These are phyloP conservation scores for Quercus mongolica DNA, from an alignment of 306 rosid species.

Conservation along the genomic window DNA sequence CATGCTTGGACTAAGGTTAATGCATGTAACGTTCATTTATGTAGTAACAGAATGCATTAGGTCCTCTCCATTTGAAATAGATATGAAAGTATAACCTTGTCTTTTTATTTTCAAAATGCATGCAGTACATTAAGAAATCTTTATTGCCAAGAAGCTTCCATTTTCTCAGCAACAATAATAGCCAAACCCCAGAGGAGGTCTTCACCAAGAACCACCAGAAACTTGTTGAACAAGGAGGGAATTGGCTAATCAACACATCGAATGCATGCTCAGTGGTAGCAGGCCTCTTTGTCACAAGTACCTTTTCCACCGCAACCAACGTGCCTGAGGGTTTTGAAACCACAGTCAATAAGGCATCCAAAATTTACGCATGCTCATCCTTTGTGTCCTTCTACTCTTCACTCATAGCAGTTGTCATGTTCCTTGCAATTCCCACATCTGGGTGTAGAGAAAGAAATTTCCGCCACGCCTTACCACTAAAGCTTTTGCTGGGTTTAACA, in stretches of 20 bases:
- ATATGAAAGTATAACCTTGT: neutral
- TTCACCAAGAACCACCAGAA: neutral
- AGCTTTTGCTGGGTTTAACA: slow-evolving; percentile 35
- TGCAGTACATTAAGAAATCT: neutral
- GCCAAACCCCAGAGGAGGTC: neutral
- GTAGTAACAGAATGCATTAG: no score
- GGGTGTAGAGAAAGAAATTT: neutral
- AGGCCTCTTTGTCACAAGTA: neutral
- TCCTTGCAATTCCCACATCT: neutral
- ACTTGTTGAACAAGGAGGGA: neutral
- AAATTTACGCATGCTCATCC: neutral
- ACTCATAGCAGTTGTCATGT: neutral
- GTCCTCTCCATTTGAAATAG: no score
- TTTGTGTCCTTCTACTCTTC: neutral
- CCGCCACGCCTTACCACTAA: slow-evolving; percentile 18
- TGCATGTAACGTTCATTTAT: no score
- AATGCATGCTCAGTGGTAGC: neutral
- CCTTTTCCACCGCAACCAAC: neutral
- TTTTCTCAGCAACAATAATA: neutral
- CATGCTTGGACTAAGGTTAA: no score
- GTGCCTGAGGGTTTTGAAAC: neutral
- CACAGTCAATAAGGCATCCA: neutral
- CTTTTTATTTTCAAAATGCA: neutral
- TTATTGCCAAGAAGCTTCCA: neutral
- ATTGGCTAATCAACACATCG: neutral